These are phyloP conservation scores for Sequoiadendron giganteum DNA, from an alignment of 75 land plant species.

Conservation along the genomic window DNA sequence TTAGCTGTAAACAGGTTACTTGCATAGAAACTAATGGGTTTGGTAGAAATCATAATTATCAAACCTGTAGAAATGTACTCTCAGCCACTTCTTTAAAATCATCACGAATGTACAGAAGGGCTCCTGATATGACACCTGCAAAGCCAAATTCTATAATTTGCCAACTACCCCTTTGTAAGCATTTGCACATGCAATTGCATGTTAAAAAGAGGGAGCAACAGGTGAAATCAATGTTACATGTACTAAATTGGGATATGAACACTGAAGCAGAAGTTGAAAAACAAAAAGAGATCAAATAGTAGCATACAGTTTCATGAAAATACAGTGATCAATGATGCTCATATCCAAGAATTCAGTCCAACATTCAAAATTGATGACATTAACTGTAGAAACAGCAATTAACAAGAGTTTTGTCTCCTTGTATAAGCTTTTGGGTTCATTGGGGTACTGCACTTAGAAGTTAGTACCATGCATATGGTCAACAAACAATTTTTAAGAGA, in stretches of 20 bases:
- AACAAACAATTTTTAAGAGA: background rate
- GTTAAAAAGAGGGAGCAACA: background rate
- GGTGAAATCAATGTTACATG: background rate
- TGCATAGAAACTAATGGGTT: background rate
- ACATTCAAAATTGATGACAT: background rate
- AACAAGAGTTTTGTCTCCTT: background rate
- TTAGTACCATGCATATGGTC: background rate
- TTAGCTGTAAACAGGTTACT: background rate
- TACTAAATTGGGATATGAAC: background rate
- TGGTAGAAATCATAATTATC: too few species aligned
- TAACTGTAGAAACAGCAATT: background rate
- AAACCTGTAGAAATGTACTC: slow-evolving; percentile 66
- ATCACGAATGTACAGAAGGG: slow-evolving; percentile 72
- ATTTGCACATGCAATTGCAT: background rate
- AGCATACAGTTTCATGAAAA: background rate
- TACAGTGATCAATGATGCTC: background rate
- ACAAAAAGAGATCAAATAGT: background rate
- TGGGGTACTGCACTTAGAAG: background rate
- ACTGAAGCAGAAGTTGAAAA: background rate
- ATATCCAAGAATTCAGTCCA: background rate
- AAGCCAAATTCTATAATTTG: background rate
- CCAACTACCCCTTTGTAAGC: background rate
- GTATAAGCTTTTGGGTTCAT: background rate
- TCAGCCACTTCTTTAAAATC: slow-evolving; percentile 54
- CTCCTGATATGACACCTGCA: slow-evolving; percentile 86